phyloP scores from a whole-genome alignment of 2,329 filamentous ascomycete genomes.

The Neurospora sp. region DNA sequence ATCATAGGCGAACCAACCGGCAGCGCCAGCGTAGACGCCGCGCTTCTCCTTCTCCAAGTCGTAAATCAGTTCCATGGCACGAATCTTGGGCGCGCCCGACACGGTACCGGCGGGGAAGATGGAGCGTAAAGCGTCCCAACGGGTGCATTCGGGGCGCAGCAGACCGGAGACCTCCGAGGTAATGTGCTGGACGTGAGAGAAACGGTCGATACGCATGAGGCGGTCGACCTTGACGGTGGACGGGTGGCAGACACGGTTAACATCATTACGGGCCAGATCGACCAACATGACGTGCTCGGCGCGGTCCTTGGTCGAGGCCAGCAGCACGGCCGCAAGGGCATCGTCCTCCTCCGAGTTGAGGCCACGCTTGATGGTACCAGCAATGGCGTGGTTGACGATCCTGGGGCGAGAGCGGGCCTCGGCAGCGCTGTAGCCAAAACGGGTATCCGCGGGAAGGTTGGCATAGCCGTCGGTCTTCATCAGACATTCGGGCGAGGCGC shows the following conservation, averaged over 20 bases:
- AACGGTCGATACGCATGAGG: conserved; percentile 84
- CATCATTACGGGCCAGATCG: conserved; percentile 88
- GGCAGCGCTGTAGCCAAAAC: conserved; percentile 13
- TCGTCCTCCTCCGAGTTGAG: conserved; percentile 73
- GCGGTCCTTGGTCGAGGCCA: conserved; percentile 77
- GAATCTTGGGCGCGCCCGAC: conserved; percentile 88
- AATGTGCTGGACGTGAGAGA: conserved; percentile 95
- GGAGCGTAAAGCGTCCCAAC: conserved; percentile 90
- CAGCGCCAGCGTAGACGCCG: conserved; percentile 89
- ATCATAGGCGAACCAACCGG: conserved; percentile 91
- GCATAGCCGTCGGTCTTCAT: conserved; percentile 75
- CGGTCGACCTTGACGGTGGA: conserved; percentile 27
- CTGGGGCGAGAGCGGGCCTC: conserved; percentile 28
- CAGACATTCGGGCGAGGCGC: conserved; percentile 86
- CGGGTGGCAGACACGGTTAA: conserved; percentile 92
- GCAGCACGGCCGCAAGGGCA: conserved; percentile 64
- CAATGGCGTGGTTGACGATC: conserved; percentile 94
- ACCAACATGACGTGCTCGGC: conserved; percentile 97
- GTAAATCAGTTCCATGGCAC: conserved; percentile 93
- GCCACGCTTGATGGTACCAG: conserved; percentile 86
- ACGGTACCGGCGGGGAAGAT: conserved; percentile 98
- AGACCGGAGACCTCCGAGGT: conserved; percentile 92
- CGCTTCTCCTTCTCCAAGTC: conserved; percentile 91
- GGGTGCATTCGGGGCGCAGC: conserved; percentile 70
- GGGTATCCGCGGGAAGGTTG: conserved; percentile 12